These are phyloP conservation scores for Globisporangium orthogonon DNA, from an alignment of 352 stramenopile genomes.

Conservation along the genomic window DNA sequence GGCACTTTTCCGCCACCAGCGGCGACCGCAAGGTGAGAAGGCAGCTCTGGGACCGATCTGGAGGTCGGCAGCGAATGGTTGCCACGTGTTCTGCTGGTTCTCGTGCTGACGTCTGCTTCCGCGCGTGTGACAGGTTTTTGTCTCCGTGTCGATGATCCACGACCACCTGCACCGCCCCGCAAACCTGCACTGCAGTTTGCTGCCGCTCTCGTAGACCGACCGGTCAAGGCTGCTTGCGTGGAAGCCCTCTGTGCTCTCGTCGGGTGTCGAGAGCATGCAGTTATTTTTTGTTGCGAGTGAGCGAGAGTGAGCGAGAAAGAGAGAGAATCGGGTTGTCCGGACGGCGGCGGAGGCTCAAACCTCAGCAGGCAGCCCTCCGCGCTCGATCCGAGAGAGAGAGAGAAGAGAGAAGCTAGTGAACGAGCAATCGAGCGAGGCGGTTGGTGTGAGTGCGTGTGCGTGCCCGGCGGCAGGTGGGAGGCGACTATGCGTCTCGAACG, in stretches of 20 bases:
- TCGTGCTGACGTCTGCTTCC: conserved; percentile 1
- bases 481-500: background rate
- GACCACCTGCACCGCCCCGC: conserved; percentile 66
- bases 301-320: background rate
- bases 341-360: background rate
- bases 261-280: too few species aligned
- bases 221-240: too few species aligned
- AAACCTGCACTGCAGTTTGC: conserved; percentile 74
- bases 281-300: background rate
- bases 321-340: background rate
- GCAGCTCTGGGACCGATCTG: too few species aligned
- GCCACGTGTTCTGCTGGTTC: background rate
- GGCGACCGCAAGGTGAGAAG: conserved; percentile 42
- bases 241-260: too few species aligned
- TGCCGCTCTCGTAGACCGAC: conserved; percentile 54
- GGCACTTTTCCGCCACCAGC: conserved; percentile 58
- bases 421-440: background rate
- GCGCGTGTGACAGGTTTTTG: conserved; percentile 42
- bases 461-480: background rate
- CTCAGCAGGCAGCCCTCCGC: conserved; percentile 2
- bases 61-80: too few species aligned
- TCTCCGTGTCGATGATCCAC: conserved; percentile 81
- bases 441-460: conserved; percentile 5
- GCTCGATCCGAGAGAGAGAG: conserved; percentile 5
- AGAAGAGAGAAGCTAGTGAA: background rate